A percentile compares a stretch with the other conserved stretches of the same genome.
Evolutionary conservation across 2,329 filamentous ascomycete species (phyloP).

Genomic region (Talaromyces sp.): DNA sequence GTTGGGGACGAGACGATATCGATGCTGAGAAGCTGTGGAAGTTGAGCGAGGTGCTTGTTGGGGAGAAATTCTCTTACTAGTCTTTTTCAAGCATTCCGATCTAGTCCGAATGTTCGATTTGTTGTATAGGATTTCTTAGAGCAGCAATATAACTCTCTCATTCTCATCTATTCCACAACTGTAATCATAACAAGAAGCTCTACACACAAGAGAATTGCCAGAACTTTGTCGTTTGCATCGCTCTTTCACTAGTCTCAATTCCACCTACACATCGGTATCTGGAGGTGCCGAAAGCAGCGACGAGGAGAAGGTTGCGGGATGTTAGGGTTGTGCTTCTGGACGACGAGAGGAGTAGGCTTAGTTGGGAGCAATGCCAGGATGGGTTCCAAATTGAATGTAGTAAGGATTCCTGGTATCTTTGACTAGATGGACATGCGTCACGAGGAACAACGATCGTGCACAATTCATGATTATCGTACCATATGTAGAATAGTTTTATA

Average conservation of each 20-base stretch:
- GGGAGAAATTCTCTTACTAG: constrained; percentile 14
- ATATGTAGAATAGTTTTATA: neutral
- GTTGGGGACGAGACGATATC: constrained; percentile 9
- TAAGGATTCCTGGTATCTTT: neutral
- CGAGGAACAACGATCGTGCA: neutral
- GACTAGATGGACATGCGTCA: neutral
- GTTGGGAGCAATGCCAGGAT: neutral
- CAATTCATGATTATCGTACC: neutral
- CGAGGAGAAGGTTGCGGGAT: neutral
- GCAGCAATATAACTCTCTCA: too few species aligned
- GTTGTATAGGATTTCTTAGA: too few species aligned
- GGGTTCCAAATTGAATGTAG: neutral
- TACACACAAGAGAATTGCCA: too few species aligned
- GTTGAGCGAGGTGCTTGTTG: constrained; percentile 25
- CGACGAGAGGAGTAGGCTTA: neutral
- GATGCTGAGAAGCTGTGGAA: constrained; percentile 20
- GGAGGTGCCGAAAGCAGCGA: neutral
- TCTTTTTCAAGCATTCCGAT: neutral
- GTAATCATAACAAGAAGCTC: too few species aligned
- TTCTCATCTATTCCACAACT: too few species aligned
- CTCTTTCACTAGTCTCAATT: too few species aligned
- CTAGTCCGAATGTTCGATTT: neutral
- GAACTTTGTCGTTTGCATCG: too few species aligned
- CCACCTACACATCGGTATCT: neutral
- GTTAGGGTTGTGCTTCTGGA: neutral